Conservation (phyloP, 495 filamentous ascomycete species). For the Lasiosphaeria miniovina region DNA sequence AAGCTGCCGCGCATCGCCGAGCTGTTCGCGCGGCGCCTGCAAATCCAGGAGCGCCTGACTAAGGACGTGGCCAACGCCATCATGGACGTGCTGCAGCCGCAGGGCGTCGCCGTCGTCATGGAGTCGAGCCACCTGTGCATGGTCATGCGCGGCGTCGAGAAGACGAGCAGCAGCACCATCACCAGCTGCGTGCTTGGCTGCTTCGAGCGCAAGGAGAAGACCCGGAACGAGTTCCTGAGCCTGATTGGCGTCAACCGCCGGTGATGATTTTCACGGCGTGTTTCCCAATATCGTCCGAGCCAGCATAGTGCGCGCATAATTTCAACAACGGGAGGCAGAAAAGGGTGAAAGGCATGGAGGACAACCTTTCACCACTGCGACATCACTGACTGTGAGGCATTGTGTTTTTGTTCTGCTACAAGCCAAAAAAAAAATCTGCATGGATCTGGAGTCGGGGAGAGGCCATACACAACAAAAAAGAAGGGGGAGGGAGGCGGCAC, state of each 20-base stretch:
- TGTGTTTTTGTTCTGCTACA: too few relatives aligned
- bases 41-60: slow-evolving; percentile 93
- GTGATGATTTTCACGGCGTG: slow-evolving; percentile 3
- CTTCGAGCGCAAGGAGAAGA: slow-evolving; percentile 89
- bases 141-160: slow-evolving; percentile 94
- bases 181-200: slow-evolving; percentile 96
- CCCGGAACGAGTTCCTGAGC: slow-evolving; percentile 88
- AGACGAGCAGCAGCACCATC: slow-evolving; percentile 80
- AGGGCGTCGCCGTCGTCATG: slow-evolving; percentile 94
- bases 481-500: not conserved
- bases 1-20: slow-evolving; percentile 95
- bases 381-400: too few relatives aligned
- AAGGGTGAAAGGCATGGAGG: too few relatives aligned
- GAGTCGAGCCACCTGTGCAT: slow-evolving; percentile 98
- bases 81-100: slow-evolving; percentile 87
- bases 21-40: slow-evolving; percentile 90
- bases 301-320: not conserved
- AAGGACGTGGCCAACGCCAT: slow-evolving; percentile 95
- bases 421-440: too few relatives aligned
- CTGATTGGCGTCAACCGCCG: slow-evolving; percentile 60
- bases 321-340: too few relatives aligned
- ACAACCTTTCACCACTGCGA: too few relatives aligned
- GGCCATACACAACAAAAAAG: slow-evolving; percentile 1
- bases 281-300: not conserved
- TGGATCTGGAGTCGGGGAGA: too few relatives aligned